A percentile compares a stretch with the other conserved stretches of the same genome.
phyloP scores from a whole-genome alignment of 352 stramenopile genomes.

The Phytophthora podocarpi region DNA sequence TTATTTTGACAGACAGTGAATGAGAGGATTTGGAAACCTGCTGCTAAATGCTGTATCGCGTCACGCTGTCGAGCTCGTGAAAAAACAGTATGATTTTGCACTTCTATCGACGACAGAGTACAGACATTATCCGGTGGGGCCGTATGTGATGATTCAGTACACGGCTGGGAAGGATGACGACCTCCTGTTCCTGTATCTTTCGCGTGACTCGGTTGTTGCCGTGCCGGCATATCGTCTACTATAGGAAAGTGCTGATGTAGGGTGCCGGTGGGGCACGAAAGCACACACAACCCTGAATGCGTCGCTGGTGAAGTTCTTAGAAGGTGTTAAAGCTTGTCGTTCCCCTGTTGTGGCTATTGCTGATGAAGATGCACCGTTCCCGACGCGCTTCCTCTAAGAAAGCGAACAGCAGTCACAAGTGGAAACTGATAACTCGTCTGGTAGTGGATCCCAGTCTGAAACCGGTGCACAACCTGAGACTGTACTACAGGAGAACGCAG shows the following conservation, averaged over 20 bases:
- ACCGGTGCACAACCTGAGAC: too few relatives aligned
- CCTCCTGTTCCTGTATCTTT: constrained; percentile 6
- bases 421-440: too few relatives aligned
- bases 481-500: too few relatives aligned
- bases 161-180: neutral
- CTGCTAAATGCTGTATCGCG: too few relatives aligned
- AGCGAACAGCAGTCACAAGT: too few relatives aligned
- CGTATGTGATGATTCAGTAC: constrained; percentile 18
- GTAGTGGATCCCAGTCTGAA: too few relatives aligned
- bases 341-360: neutral
- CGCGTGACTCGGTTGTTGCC: constrained; percentile 1
- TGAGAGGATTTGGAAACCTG: too few relatives aligned
- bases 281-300: neutral
- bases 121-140: neutral
- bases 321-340: neutral
- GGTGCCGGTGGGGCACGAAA: neutral
- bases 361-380: too few relatives aligned
- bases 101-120: neutral
- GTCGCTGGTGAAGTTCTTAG: neutral
- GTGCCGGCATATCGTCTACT: constrained; percentile 14
- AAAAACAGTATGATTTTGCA: too few relatives aligned
- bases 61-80: too few relatives aligned
- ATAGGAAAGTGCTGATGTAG: constrained; percentile 1
- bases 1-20: too few relatives aligned
- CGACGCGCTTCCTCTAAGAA: too few relatives aligned